Evolutionary conservation across 179 eudicot genomes (phyloP), one percentile per base, ranked within the genome.

Genomic region (Camellia oleifera): DNA sequence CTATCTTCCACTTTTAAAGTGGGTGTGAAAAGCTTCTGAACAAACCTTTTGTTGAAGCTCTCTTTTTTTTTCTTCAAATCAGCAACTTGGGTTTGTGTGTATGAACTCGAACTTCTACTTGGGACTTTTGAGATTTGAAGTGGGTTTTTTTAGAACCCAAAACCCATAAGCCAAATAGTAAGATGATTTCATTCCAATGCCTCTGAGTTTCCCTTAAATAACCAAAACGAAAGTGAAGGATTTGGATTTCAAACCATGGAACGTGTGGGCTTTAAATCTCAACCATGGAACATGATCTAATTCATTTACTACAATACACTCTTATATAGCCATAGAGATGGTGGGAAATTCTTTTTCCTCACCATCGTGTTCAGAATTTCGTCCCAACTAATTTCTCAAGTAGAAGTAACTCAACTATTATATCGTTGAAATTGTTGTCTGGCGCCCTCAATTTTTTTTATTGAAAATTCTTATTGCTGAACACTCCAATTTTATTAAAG

Each of bases 201-300:
- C 53, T 2, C 18, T 63, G 12, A 63, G 48, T 66, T 73, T 20
- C 17, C 63, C n/a, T 78, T 78, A 80, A 81, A 84, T 79, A 82
- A 72, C 64, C 12, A 20, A 9, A 14, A 40, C 72, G 13, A 58
- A 48, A 15, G 50, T 73, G 44, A 58, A 61, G 60, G 68, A 15
- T 77, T 69, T 81, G 68, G 17, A 73, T 76, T 84, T 58, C 82
- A 72, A 82, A 62, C 89, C 83, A 78, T 32, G 56, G 86, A 83
- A 86, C 88, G 83, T 86, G 86, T 80, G 52, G 48, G 56, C 26
- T 70, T 61, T 82, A 7, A 54, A 48, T 84, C 52, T 84, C 70
- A 82, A 62, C 89, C 83, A 78, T 32, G 56, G 86, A 83, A 86
- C 88, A 86, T 86, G 86, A 83, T 82, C 13, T 32, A 48, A 46